Evolutionary conservation across 768 basidiomycete species (phyloP).

Genomic region (Clavulina sp.): DNA sequence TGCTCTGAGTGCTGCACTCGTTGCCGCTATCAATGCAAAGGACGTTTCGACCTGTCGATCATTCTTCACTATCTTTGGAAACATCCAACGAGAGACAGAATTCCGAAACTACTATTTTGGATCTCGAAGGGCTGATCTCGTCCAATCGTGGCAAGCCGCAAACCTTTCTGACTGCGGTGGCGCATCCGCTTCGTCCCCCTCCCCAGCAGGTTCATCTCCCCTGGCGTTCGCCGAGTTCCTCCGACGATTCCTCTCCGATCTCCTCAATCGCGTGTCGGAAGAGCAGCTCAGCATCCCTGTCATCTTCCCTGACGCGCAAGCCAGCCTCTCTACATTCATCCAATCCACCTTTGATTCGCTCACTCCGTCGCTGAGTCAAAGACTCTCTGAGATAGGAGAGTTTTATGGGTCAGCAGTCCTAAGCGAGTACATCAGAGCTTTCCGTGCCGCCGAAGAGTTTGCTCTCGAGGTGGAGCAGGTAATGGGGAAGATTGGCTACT

Average conservation of each 20-base stretch:
- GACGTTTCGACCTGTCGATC: slow-evolving; percentile 57
- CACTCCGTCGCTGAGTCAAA: slow-evolving; percentile 64
- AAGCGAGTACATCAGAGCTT: slow-evolving; percentile 48
- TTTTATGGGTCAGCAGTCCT: slow-evolving; percentile 46
- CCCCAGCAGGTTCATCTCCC: slow-evolving; percentile 11
- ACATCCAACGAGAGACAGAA: slow-evolving; percentile 83
- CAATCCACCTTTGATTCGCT: slow-evolving; percentile 63
- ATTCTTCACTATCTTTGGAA: slow-evolving; percentile 74
- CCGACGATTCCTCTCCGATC: slow-evolving; percentile 50
- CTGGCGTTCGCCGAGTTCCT: slow-evolving; percentile 46
- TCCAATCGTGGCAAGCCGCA: slow-evolving; percentile 52
- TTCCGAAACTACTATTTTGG: slow-evolving; percentile 92
- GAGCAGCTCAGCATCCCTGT: slow-evolving; percentile 60
- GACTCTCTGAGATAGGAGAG: slow-evolving; percentile 52
- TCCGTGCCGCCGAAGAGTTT: slow-evolving; percentile 70
- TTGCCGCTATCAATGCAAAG: slow-evolving; percentile 65
- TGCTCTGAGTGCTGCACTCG: slow-evolving; percentile 73
- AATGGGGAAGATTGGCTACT: slow-evolving; percentile 46
- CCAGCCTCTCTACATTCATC: slow-evolving; percentile 64
- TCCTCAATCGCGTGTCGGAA: slow-evolving; percentile 44
- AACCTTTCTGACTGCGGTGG: slow-evolving; percentile 27
- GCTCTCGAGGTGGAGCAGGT: slow-evolving; percentile 53
- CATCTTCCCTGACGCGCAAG: slow-evolving; percentile 75
- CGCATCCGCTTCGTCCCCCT: slow-evolving; percentile 17
- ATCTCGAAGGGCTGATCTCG: slow-evolving; percentile 45